Conservation (phyloP, 129 eudicot genomes). For the Saussurea involucrata region DNA sequence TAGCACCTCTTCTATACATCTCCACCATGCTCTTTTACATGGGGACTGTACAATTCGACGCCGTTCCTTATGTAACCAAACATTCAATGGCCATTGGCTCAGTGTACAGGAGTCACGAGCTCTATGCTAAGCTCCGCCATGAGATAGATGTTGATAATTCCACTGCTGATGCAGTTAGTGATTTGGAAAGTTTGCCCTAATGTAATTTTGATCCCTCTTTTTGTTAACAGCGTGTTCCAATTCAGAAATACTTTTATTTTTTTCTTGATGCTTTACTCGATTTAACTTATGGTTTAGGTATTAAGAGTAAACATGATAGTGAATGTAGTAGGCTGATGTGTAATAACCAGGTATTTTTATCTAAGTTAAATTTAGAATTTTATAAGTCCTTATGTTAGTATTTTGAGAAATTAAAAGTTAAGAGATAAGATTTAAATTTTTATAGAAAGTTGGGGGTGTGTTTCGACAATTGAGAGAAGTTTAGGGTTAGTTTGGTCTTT, state of each 20-base stretch:
- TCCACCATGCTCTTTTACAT: slow-evolving; percentile 48
- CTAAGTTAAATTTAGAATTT: too few species aligned
- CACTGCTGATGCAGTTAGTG: slow-evolving; percentile 72
- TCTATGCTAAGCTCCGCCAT: slow-evolving; percentile 63
- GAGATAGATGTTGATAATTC: slow-evolving; percentile 87
- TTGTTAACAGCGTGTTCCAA: not conserved
- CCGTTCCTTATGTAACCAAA: slow-evolving; percentile 30
- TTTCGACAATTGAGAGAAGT: too few species aligned
- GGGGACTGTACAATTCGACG: slow-evolving; percentile 58
- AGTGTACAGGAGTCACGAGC: slow-evolving; percentile 77
- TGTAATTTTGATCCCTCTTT: slow-evolving; percentile 24
- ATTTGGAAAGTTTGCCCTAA: slow-evolving; percentile 21
- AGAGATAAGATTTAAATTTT: too few species aligned
- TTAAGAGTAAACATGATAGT: not conserved
- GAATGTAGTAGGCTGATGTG: not conserved
- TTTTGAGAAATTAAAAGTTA: too few species aligned
- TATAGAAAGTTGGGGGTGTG: too few species aligned
- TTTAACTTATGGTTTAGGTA: not conserved
- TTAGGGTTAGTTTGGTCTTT: too few species aligned
- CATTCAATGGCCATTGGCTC: slow-evolving; percentile 62
- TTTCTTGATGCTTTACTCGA: not conserved
- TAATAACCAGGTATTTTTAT: too few species aligned
- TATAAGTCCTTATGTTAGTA: too few species aligned
- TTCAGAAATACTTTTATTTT: not conserved
- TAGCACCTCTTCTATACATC: slow-evolving; percentile 67